Base-by-base conservation (phyloP, 2,329 filamentous ascomycete genomes). In the Arthroderma sp. region DNA sequence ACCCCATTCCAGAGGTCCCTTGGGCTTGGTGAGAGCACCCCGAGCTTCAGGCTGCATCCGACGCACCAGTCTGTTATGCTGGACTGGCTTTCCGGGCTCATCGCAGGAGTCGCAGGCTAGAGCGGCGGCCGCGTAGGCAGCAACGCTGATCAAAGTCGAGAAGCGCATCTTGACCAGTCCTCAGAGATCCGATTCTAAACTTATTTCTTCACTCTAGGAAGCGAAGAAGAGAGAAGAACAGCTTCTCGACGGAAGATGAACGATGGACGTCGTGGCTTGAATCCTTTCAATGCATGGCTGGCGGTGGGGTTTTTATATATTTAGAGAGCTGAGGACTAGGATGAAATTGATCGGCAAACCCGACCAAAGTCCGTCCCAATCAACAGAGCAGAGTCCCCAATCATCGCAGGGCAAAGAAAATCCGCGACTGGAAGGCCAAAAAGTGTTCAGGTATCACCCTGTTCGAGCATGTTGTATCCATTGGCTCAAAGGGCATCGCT, bases 1-100 rank as follows among this genome's bases (percentile, higher is more conserved):
- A n/a, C 87, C 91, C 88, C 91, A 96, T 65, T 63, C 62, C 6
- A 64, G 56, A 17, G 63, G 63, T 6, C 58, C 61, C 51, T 54
- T 59, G 9, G 63, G 62, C 23, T 58, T 59, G 2, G 62, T 61
- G 13, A 58, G 60, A 8, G 63, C 63, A 49, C 63, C 59, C 43
- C 61, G 44, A 19, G 63, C 59, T 21, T 59, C 63, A 19, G 63
- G 63, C 44, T 65, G 63, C 60, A 63, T 63, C 21, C 63, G 63
- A 38, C 62, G 63, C 11, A 63, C 59, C 23, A 64, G 57, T 31
- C 63, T 51, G 44, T 59, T 58, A 43, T 65, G 63, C 15, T 60
- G 56, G 13, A 17, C 38, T 7, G n/a, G 53, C 41, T 64, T 58
- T 13, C 60, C 53, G 17, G 60, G 60, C 5, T 62, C 63, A 58